Base-by-base conservation (phyloP, 2,329 filamentous ascomycete genomes). In the Exophiala sp. region DNA sequence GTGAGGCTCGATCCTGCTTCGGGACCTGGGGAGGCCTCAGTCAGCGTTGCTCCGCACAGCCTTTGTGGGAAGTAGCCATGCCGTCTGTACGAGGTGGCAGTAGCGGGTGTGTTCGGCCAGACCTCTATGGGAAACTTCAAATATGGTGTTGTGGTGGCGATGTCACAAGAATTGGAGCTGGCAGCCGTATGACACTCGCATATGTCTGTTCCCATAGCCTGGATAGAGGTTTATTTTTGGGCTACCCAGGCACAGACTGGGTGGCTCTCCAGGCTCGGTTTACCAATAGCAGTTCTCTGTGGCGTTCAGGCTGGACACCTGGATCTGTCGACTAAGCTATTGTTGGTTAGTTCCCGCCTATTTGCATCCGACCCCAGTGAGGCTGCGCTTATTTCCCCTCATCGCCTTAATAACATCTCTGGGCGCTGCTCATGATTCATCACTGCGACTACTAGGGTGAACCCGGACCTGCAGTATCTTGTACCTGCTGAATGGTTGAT, bases 261-360 rank as follows among this genome's bases (percentile, higher is more conserved):
- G 24, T 29, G 24, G 24, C 24, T 29, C 24, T 8, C 24, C 24
- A 29, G 24, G 24, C 24, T 29, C 3, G 24, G 24, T 29, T 29
- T 8, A 29, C 41, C 41, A 43, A 43, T 43, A 11, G 29, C 3
- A 11, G n/a, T 43, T 24, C 29, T n/a, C 41, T 10, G 41, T 43
- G 41, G 41, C 41, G 41, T 11, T 43, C 41, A 29, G 41, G 41
- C 41, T 43, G 41, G 41, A 43, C 41, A 32, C 8, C 11, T n/a
- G n/a, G 41, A 24, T n/a, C 21, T 20, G 20, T 43, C 9, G 41
- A 9, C 18, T 12, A n/a, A n/a, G 2, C 41, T 32, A 9, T 29
- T 43, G 9, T 42, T n/a, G 41, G 41, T 43, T 43, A 32, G 41
- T 24, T 43, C 18, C 21, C 20, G 41, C 11, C 20, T 32, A 9